Base-by-base conservation (phyloP, 2,329 filamentous ascomycete genomes). In the Knufia fluminis region DNA sequence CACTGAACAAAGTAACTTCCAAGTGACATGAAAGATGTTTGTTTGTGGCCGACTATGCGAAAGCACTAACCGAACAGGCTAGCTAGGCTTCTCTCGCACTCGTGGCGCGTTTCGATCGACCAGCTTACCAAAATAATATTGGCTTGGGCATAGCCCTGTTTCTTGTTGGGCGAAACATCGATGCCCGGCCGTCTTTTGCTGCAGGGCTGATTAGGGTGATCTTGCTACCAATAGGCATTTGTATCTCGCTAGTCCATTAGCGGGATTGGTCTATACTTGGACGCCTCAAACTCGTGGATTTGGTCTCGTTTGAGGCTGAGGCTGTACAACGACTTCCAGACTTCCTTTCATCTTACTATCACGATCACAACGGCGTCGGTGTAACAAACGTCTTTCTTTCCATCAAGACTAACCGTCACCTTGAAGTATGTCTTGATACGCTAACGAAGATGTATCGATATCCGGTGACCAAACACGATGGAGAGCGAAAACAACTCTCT, bases 401-500 rank as follows among this genome's bases (percentile, higher is more conserved):
- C 14, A 16, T 40, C 26, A 31, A 12, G 16, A 28, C 7, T 14
- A 8, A 6, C n/a, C 7, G 33, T 36, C 31, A 8, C 19, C 2
- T 46, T n/a, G 32, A 36, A 36, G 2, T 7, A 46, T 46, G 43
- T 2, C 22, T 23, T 19, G 32, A 36, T 22, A 10, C 14, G 33
- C 17, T 16, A 28, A 26, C 33, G 20, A 48, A 12, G 4, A 48
- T 48, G 45, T 23, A 48, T 40, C 33, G 22, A 20, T 17, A 23
- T 39, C 12, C 16, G 33, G 19, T 17, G 8, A 24, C 10, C 3
- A 26, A 7, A 8, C 35, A 48, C 23, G n/a, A 48, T 49, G 46
- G 39, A 49, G 24, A 49, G 26, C 38, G 46, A 49, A 22, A 28
- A 23, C 19, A 49, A 42, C 17, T 42, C 46, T 43, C 39, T 49